These are phyloP conservation scores for Xanthoconium purpureum DNA, from an alignment of 768 basidiomycete genomes.

Conservation along the genomic window DNA sequence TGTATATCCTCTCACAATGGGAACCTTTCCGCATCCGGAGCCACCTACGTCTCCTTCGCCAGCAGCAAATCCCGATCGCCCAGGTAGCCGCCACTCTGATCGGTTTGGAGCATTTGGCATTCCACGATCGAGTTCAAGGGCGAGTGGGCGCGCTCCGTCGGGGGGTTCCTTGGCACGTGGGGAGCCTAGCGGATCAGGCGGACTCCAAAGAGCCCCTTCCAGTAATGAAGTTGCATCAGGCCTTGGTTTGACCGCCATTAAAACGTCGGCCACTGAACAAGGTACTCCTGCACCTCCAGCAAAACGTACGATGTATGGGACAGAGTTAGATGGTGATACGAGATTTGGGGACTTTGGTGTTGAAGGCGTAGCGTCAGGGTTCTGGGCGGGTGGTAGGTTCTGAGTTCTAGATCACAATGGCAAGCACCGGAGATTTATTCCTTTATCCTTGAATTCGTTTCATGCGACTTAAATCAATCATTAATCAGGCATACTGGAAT, in stretches of 20 bases:
- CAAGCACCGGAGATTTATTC: background rate
- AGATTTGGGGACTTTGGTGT: conserved; percentile 84
- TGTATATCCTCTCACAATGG: conserved; percentile 37
- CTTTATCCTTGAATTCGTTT: conserved; percentile 7
- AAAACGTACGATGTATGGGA: conserved; percentile 80
- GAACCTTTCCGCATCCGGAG: conserved; percentile 34
- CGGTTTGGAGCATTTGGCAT: conserved; percentile 27
- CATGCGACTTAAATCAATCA: conserved; percentile 8
- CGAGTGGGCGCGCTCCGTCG: conserved; percentile 27
- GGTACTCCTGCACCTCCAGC: conserved; percentile 44
- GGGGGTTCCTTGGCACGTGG: conserved; percentile 26
- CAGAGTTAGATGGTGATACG: conserved; percentile 77
- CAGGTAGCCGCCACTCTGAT: conserved; percentile 35
- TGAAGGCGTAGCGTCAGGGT: conserved; percentile 70
- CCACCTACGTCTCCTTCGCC: conserved; percentile 35
- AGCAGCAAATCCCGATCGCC: conserved; percentile 31
- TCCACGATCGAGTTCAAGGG: conserved; percentile 39
- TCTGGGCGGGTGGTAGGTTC: conserved; percentile 57
- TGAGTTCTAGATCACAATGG: conserved; percentile 16
- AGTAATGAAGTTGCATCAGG: conserved; percentile 48
- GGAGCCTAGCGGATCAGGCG: conserved; percentile 25
- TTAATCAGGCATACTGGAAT: conserved; percentile 6
- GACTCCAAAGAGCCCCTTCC: conserved; percentile 33
- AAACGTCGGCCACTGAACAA: conserved; percentile 38
- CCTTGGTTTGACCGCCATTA: conserved; percentile 41